Base-by-base conservation (phyloP, 2,329 filamentous ascomycete species). In the Fusarium zealandicum region DNA sequence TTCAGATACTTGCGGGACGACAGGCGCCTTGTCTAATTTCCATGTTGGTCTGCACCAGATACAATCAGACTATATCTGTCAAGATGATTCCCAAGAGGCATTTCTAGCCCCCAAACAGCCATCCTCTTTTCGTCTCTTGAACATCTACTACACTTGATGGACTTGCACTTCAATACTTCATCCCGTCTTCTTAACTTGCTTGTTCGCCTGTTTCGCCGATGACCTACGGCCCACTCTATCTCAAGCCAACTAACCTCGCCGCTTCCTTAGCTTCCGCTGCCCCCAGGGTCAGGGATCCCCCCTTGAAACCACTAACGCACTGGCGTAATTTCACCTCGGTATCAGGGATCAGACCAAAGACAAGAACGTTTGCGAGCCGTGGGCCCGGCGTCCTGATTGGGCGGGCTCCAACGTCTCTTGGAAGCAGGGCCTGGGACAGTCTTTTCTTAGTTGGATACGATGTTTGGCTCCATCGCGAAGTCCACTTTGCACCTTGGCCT, bases 241-340 rank as follows among this genome's bases (percentile, higher is more conserved):
- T n/a, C 30, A 42, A 47, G 31, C 47, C 36, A 46, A 56, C 59
- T 54, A 60, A 45, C 51, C 59, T 60, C 59, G 59, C 51, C 59
- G 56, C 51, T 60, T 63, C 47, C 47, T 63, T 65, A 60, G 61
- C 55, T 64, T 54, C 59, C 62, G 59, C 59, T 49, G 58, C 40
- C 48, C 48, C 54, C 55, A 51, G 65, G 65, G 45, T 61, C 59
- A 63, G 61, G 65, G 63, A 60, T 59, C 71, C 75, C 77, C 73
- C 76, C 77, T 79, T 82, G 78, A 83, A 83, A 83, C 81, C 76
- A 76, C 78, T 79, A 80, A 75, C 65, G 68, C 65, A 70, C 71
- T 74, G 74, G 73, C 67, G 72, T 73, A 79, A 80, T 78, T 76
- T 82, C 78, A 76, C 70, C 67, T 71, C 59, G 67, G 76, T 79